A percentile compares a stretch with the other conserved stretches of the same genome.
Conservation (phyloP, 305 asterid genomes). For the Fraxinus paxiana region DNA sequence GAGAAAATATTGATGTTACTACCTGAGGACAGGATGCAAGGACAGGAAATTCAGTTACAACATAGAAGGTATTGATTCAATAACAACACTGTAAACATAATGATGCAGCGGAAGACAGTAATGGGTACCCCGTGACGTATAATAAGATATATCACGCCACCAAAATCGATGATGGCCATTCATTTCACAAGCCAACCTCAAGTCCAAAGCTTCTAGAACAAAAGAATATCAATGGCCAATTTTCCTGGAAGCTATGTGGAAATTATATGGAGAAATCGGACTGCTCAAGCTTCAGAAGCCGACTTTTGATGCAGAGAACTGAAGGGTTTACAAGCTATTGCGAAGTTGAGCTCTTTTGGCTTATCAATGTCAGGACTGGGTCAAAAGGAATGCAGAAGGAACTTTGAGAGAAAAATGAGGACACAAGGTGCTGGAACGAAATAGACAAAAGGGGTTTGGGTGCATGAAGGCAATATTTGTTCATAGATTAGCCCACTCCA, state of each 20-base stretch:
- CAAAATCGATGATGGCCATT: neutral
- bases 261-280: neutral
- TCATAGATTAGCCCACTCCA: neutral
- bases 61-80: neutral
- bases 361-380: neutral
- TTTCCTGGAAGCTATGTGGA: neutral
- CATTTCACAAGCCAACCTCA: neutral
- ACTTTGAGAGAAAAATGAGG: neutral
- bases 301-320: neutral
- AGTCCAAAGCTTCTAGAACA: neutral
- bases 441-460: neutral
- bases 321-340: neutral
- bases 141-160: neutral
- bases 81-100: neutral
- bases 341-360: neutral
- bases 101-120: slow-evolving; percentile 1
- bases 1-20: neutral
- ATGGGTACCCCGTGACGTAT: neutral
- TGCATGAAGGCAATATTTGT: neutral
- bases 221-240: neutral
- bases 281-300: neutral
- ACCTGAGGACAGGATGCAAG: slow-evolving; percentile 4
- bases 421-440: neutral
- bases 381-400: neutral
- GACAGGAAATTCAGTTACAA: neutral